Conservation (phyloP, 345 rosid genomes). For the Salix dunnii region DNA sequence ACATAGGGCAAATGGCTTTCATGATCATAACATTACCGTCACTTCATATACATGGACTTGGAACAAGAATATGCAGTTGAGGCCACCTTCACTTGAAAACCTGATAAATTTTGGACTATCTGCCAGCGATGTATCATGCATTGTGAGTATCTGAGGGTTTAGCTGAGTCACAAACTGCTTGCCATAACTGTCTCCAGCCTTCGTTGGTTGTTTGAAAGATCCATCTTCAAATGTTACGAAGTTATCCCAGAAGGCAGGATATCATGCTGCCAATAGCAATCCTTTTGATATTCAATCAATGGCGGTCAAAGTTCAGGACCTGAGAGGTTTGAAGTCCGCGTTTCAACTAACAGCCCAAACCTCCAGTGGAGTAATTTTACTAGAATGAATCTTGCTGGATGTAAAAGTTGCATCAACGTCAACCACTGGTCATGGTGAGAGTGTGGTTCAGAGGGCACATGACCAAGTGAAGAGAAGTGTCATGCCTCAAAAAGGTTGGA, state of each 20-base stretch:
- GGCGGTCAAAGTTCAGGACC: constrained; percentile 8
- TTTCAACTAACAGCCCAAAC: constrained; percentile 28
- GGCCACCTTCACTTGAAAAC: constrained; percentile 32
- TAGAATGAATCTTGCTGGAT: constrained; percentile 31
- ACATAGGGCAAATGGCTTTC: constrained; percentile 45
- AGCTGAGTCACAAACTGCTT: constrained; percentile 73
- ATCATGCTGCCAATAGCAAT: constrained; percentile 24
- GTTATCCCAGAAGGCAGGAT: constrained; percentile 41
- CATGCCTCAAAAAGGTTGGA: constrained; percentile 11
- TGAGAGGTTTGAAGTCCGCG: neutral
- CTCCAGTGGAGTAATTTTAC: constrained; percentile 36
- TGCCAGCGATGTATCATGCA: constrained; percentile 70
- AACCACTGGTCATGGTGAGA: constrained; percentile 31
- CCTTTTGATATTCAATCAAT: constrained; percentile 22
- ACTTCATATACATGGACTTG: constrained; percentile 28
- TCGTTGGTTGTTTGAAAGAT: constrained; percentile 54
- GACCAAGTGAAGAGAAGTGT: constrained; percentile 31
- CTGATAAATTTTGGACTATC: constrained; percentile 79
- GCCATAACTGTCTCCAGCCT: constrained; percentile 65
- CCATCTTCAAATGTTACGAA: constrained; percentile 56
- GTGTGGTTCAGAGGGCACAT: constrained; percentile 35
- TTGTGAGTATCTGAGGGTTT: constrained; percentile 68
- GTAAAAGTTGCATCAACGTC: constrained; percentile 23
- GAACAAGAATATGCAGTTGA: constrained; percentile 17
- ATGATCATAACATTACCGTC: constrained; percentile 29